Evolutionary conservation across 139 green algal species (phyloP), one percentile per base, ranked within the genome.

Genomic region (Picochlorum costavermella): DNA sequence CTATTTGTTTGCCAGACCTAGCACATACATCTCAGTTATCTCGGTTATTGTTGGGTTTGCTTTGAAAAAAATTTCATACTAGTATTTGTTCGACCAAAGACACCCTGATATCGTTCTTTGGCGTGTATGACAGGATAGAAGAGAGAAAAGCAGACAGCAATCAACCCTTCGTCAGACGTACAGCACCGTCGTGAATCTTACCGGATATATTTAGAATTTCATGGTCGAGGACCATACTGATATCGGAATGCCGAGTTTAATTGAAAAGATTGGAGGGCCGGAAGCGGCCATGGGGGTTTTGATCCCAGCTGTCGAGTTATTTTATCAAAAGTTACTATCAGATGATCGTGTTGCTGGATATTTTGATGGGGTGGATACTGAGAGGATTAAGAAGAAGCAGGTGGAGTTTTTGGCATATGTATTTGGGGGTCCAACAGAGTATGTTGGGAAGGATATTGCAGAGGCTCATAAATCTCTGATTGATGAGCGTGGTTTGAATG

Each of bases 371-470:
- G 33, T 51, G n/a, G 60, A 66, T 43, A 66, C 26, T 25, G 36
- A 25, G 14, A 56, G 28, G n/a, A 16, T 66, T 37, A 66, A 56
- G 33, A 36, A 57, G 26, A 66, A 66, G 33, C 60, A 66, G 57
- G 60, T 66, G n/a, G 31, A 66, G 2, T 66, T 66, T 13, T 56
- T 66, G 6, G 60, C 60, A 0, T 66, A 66, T 45, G 60, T 66
- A 6, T 66, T 66, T 56, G 60, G 60, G 10, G 60, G 60, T 3
- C 60, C 60, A 6, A 2, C 12, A 20, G 0, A 59, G 1, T 66
- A 66, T 26, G 3, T 6, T 4, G 60, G 60, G 0, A 66, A 55
- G 13, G 60, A 45, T 20, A 56, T 66, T 17, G 51, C 14, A 12
- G 60, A 66, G 13, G 60, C 60, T 44, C 60, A 66, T 11, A 40